A percentile compares a stretch with the other conserved stretches of the same genome.
Evolutionary conservation across 495 filamentous ascomycete species (phyloP).

Genomic region (Neurospora pannonica): DNA sequence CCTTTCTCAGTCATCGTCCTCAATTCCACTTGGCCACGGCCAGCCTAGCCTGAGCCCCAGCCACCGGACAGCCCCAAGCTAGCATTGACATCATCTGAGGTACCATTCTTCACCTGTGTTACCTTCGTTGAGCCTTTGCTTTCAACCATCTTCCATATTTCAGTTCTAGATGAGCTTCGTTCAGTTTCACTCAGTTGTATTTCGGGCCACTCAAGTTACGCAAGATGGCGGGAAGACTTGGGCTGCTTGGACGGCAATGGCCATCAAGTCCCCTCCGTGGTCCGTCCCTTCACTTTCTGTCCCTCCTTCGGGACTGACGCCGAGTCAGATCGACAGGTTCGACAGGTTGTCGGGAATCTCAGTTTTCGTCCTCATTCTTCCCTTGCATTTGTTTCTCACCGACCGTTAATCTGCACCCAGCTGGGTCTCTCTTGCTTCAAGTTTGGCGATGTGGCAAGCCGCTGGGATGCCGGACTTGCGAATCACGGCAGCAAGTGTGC

Average conservation of each 20-base stretch:
- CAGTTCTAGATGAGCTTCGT: neutral
- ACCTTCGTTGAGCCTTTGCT: neutral
- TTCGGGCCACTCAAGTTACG: neutral
- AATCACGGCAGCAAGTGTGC: neutral
- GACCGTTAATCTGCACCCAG: neutral
- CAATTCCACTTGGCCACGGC: neutral
- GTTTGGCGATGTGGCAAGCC: neutral
- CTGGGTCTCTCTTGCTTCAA: neutral
- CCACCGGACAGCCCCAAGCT: neutral
- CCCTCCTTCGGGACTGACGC: neutral
- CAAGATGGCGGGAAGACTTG: neutral
- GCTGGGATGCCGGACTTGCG: neutral
- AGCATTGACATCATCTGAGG: neutral
- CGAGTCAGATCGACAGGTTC: neutral
- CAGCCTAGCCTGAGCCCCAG: neutral
- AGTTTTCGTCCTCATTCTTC: neutral
- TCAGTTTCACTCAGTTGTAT: neutral
- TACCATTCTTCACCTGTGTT: neutral
- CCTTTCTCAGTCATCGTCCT: neutral
- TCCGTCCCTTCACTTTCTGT: neutral
- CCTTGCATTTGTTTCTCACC: conserved; percentile 1
- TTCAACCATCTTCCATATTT: neutral
- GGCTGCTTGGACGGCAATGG: neutral
- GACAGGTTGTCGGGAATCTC: neutral
- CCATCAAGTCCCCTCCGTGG: neutral